Percentiles rank a stretch among this genome's conserved stretches.
phyloP scores from a whole-genome alignment of 2,329 filamentous ascomycete genomes.

The Madurella mycetomatis region DNA sequence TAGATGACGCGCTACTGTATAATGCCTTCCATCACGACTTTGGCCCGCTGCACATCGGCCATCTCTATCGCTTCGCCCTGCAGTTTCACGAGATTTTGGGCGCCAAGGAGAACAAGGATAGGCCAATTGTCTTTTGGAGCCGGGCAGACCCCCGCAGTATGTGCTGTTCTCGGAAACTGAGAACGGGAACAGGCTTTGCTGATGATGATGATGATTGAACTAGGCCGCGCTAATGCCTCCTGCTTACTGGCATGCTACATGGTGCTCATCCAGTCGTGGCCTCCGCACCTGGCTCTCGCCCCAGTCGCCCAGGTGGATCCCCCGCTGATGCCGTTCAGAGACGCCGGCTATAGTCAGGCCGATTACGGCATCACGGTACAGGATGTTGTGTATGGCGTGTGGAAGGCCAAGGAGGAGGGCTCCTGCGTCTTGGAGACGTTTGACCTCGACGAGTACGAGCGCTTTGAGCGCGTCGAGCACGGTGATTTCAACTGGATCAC shows the following conservation, averaged over 20 bases:
- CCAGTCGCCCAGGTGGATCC: conserved; percentile 96
- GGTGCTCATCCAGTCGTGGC: conserved; percentile 97
- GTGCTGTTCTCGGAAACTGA: conserved; percentile 32
- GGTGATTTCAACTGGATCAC: conserved; percentile 99
- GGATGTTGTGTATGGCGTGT: conserved; percentile 96
- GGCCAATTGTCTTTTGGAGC: conserved; percentile 95
- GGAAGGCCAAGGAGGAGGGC: conserved; percentile 96
- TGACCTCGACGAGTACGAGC: conserved; percentile 94
- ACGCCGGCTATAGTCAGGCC: conserved; percentile 96
- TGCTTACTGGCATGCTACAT: conserved; percentile 97
- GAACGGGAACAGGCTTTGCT: neutral
- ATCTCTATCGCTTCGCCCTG: conserved; percentile 93
- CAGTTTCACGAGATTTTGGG: conserved; percentile 93
- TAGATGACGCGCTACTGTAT: conserved; percentile 89
- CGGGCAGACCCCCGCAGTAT: conserved; percentile 83
- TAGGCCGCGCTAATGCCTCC: conserved; percentile 86
- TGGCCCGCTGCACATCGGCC: conserved; percentile 93
- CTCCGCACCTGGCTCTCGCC: conserved; percentile 88
- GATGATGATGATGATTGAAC: conserved; percentile 30
- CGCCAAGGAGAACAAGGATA: conserved; percentile 82
- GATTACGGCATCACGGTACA: conserved; percentile 95
- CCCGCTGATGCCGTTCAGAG: conserved; percentile 96
- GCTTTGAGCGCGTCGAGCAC: conserved; percentile 91
- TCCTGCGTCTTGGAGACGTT: conserved; percentile 91
- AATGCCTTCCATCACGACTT: conserved; percentile 99